Conservation (phyloP, 305 asterid species). For the Fraxinus nigra region DNA sequence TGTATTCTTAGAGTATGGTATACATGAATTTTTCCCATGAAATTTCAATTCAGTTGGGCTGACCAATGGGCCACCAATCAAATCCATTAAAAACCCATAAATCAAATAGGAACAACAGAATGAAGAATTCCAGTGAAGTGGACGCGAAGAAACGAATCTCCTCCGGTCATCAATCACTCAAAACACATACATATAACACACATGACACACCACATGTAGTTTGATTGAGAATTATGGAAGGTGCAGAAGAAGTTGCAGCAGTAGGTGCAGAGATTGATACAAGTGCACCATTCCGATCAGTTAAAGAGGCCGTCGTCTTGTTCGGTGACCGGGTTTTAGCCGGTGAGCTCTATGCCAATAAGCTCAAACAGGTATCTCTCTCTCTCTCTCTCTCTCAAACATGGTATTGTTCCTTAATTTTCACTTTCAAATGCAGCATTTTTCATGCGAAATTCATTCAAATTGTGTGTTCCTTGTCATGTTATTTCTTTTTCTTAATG, state of each 20-base stretch:
- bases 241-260: conserved; percentile 31
- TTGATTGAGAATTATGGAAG: conserved; percentile 21
- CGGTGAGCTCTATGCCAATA: conserved; percentile 59
- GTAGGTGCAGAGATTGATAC: conserved; percentile 67
- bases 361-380: conserved; percentile 54
- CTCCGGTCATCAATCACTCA: conserved; percentile 25
- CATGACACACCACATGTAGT: background rate
- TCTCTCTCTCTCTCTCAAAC: background rate
- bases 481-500: background rate
- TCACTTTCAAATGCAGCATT: background rate
- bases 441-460: background rate
- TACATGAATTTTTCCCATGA: too few relatives aligned
- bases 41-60: background rate
- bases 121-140: conserved; percentile 69
- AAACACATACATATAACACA: background rate
- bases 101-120: background rate
- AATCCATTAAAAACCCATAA: conserved; percentile 11
- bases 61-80: conserved; percentile 1
- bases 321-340: conserved; percentile 81
- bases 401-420: background rate
- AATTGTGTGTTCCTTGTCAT: background rate
- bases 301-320: conserved; percentile 75
- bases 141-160: conserved; percentile 81
- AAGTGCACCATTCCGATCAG: conserved; percentile 78
- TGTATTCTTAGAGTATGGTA: too few relatives aligned